A percentile compares a stretch with the other conserved stretches of the same genome.
phyloP scores from a whole-genome alignment of 352 stramenopile species.

The Phytophthora sojae region DNA sequence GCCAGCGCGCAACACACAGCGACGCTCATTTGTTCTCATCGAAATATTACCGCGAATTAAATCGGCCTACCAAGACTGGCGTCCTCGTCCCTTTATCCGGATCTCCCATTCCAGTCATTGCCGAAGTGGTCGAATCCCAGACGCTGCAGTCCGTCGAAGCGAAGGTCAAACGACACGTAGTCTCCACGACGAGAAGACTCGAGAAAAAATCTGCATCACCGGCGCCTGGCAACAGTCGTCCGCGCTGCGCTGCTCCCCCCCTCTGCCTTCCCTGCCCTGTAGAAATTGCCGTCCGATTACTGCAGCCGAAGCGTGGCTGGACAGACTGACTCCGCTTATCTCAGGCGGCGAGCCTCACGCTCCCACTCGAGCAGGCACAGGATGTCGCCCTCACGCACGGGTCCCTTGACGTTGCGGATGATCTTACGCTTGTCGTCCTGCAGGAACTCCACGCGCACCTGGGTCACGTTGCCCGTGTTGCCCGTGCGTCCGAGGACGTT shows the following conservation, averaged over 20 bases:
- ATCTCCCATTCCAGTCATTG: conserved; percentile 19
- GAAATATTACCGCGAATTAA: conserved; percentile 71
- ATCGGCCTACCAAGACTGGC: conserved; percentile 44
- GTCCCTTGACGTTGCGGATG: conserved; percentile 99
- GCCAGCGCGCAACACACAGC: conserved; percentile 18
- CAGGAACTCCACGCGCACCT: conserved; percentile 99
- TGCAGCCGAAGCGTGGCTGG: conserved; percentile 31
- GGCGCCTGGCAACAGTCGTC: conserved; percentile 26
- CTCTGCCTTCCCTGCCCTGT: conserved; percentile 12
- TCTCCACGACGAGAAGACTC: conserved; percentile 25
- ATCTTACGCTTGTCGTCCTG: conserved; percentile 99
- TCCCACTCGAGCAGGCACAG: conserved; percentile 99
- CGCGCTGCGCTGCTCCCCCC: conserved; percentile 8
- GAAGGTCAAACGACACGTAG: conserved; percentile 7
- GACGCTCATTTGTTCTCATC: conserved; percentile 50
- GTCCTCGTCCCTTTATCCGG: conserved; percentile 29
- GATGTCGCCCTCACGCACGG: conserved; percentile 98
- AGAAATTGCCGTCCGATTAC: conserved; percentile 12
- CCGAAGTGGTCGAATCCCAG: conserved; percentile 27
- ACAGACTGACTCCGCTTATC: conserved; percentile 84
- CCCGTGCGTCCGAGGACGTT: conserved; percentile 99
- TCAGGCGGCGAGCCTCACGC: conserved; percentile 97
- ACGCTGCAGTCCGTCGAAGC: conserved; percentile 27
- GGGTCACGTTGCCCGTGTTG: conserved; percentile 99
- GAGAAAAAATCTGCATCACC: conserved; percentile 13